Percentiles rank a stretch among this genome's conserved stretches.
Evolutionary conservation across 331 rosid species (phyloP).

Genomic region (Prunus yedoensis): DNA sequence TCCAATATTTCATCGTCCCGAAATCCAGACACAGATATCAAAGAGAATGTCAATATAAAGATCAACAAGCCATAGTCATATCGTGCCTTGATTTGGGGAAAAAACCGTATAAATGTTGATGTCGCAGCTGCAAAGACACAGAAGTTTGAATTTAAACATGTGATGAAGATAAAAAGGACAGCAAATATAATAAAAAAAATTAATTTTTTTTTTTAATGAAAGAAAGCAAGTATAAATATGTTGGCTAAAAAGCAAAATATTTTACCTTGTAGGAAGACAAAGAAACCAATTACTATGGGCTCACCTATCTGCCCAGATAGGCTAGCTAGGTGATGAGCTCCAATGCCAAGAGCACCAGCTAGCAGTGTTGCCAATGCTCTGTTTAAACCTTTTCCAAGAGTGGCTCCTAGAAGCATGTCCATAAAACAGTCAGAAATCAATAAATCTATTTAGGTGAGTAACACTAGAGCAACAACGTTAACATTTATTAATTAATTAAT

Average conservation of each 20-base stretch:
- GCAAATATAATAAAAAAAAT: background rate
- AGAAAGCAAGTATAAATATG: background rate
- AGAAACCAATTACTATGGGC: slow-evolving; percentile 64
- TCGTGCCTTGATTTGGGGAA: slow-evolving; percentile 71
- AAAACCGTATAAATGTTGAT: slow-evolving; percentile 71
- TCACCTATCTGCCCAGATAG: slow-evolving; percentile 63
- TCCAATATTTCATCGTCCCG: slow-evolving; percentile 65
- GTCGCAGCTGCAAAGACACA: slow-evolving; percentile 53
- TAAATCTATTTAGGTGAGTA: no score
- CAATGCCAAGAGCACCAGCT: slow-evolving; percentile 87
- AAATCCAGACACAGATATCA: slow-evolving; percentile 71
- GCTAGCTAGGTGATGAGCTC: slow-evolving; percentile 69
- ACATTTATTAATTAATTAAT: no score
- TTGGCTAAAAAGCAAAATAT: background rate
- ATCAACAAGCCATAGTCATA: slow-evolving; percentile 82
- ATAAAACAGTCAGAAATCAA: background rate
- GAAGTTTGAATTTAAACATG: no score
- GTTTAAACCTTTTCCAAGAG: slow-evolving; percentile 69
- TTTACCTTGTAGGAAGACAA: slow-evolving; percentile 75
- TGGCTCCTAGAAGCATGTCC: slow-evolving; percentile 56
- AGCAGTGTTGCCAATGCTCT: slow-evolving; percentile 76
- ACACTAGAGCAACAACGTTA: no score
- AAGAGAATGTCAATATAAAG: slow-evolving; percentile 67
- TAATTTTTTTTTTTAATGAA: background rate
- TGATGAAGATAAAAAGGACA: background rate